Evolutionary conservation across 768 basidiomycete genomes (phyloP).

Genomic region (Termitomyces heimii): DNA sequence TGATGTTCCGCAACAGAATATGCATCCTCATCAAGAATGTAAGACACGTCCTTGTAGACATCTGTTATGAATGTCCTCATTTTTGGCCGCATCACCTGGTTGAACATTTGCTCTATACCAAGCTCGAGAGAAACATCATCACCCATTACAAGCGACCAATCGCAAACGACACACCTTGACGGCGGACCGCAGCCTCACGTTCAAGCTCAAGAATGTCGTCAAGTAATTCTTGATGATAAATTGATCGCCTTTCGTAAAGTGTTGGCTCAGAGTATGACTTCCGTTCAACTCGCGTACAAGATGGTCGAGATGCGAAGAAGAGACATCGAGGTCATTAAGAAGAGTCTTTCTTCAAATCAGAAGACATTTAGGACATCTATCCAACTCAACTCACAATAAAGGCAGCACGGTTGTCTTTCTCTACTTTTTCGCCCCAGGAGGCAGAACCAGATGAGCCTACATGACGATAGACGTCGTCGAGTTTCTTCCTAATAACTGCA

Average conservation of each 20-base stretch:
- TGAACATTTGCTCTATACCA: conserved; percentile 92
- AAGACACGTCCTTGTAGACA: conserved; percentile 85
- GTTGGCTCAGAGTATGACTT: conserved; percentile 52
- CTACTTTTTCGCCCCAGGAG: conserved; percentile 64
- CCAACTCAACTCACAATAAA: conserved; percentile 66
- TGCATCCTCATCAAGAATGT: conserved; percentile 83
- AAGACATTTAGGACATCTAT: neutral
- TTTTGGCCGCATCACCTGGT: conserved; percentile 85
- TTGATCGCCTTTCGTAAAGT: conserved; percentile 60
- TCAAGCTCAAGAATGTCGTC: conserved; percentile 44
- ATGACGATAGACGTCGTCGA: conserved; percentile 83
- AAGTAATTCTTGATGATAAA: conserved; percentile 41
- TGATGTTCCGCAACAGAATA: conserved; percentile 82
- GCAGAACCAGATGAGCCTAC: conserved; percentile 34
- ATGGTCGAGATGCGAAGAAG: conserved; percentile 83
- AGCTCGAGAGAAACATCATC: conserved; percentile 33
- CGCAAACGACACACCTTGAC: conserved; percentile 49
- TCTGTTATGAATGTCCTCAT: conserved; percentile 81
- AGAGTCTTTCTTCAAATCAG: conserved; percentile 49
- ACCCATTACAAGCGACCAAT: neutral
- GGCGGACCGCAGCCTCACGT: conserved; percentile 61
- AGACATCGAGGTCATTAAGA: conserved; percentile 93
- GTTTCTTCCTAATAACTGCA: conserved; percentile 71
- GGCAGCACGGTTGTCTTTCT: conserved; percentile 69
- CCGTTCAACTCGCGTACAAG: conserved; percentile 60